Evolutionary conservation across 2,329 filamentous ascomycete species (phyloP).

Genomic region (Aspergillus sp.): DNA sequence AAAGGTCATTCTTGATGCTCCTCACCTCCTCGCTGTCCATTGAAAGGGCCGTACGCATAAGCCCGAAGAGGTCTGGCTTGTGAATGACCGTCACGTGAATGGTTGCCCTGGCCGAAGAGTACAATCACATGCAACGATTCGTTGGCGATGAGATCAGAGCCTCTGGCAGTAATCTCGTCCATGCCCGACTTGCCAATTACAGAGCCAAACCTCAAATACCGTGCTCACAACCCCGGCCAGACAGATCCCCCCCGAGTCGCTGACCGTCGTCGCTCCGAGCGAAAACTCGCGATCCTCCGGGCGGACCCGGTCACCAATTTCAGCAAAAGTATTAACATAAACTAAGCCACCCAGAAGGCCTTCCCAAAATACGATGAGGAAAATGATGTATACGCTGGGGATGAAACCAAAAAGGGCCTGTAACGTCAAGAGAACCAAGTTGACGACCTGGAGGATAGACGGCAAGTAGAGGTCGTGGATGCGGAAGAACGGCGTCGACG

Average conservation of each 20-base stretch:
- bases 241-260: conserved; percentile 84
- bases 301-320: conserved; percentile 77
- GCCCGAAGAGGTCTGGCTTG: too few species aligned
- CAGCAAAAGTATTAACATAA: conserved; percentile 92
- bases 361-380: conserved; percentile 84
- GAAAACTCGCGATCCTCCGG: conserved; percentile 81
- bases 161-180: conserved; percentile 66
- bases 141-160: not conserved
- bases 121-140: too few species aligned
- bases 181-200: conserved; percentile 72
- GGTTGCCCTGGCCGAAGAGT: too few species aligned
- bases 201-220: conserved; percentile 70
- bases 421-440: conserved; percentile 62
- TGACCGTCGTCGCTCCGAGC: conserved; percentile 79
- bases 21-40: too few species aligned
- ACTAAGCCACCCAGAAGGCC: conserved; percentile 83
- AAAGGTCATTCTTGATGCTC: too few species aligned
- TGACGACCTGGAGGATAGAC: conserved; percentile 70
- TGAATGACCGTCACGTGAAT: too few species aligned
- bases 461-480: conserved; percentile 75
- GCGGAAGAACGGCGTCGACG: conserved; percentile 78
- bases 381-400: conserved; percentile 78
- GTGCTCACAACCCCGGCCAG: conserved; percentile 79
- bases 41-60: too few species aligned
- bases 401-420: conserved; percentile 77